Base-by-base conservation (phyloP, 106 monocot species). In the Dendrobium catenatum region DNA sequence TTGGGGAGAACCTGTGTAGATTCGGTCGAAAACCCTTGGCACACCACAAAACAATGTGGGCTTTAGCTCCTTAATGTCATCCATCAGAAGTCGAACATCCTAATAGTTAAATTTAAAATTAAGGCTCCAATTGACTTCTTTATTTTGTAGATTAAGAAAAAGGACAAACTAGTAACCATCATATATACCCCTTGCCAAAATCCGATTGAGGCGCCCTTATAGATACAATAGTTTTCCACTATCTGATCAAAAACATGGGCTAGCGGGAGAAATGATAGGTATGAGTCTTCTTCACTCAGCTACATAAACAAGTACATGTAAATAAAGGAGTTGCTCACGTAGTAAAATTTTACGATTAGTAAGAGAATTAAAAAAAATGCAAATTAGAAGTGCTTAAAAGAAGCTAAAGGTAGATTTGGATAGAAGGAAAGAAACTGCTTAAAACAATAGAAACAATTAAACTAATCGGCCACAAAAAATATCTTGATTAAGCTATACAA, bases 161-260 rank as follows among this genome's bases (percentile, higher is more conserved):
- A 72, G 9, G 3, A 76, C 2, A 2, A 76, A 76, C 13, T 20
- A 15, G n/a, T 42, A 76, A n/a, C 20, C 9, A 76, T 22, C 27
- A 73, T 44, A 33, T 79, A 77, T 92, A 98, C 97, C 91, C 93
- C 97, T 89, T 84, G 92, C 97, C 97, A 95, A 67, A 88, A 98
- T 87, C 97, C 97, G 58, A 95, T 88, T 7, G 94, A 93, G 79
- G 97, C 94, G 41, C 97, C 97, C 81, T 95, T 98, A 55, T 79
- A 91, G 75, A 98, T 92, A 86, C 92, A 98, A 79, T 93, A 98
- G 78, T 86, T 93, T 81, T 91, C 97, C 66, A 95, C 83, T 83
- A 98, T 86, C 76, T 98, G 97, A 89, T 98, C 97, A 76, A 98
- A 98, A 72, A 98, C 87, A 79, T 98, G 98, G 46, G 95, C 94